Base-by-base conservation (phyloP, 805 yeast species). In the Yamadazyma olivae region DNA sequence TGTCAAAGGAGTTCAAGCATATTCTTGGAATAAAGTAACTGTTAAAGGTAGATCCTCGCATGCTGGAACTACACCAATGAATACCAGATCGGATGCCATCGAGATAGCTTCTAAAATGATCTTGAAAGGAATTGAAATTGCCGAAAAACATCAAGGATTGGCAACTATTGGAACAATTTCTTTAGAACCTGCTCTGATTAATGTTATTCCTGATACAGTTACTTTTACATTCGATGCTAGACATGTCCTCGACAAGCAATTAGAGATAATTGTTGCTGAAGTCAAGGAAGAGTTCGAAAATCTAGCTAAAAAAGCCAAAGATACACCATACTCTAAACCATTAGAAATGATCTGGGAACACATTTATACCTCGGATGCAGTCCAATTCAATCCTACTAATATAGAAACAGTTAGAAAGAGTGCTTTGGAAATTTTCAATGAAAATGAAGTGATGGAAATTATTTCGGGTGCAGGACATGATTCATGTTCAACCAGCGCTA, bases 21-120 rank as follows among this genome's bases (percentile, higher is more conserved):
- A 75, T 46, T 57, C 66, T 29, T 81, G 88, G 88, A 61, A 67
- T 36, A 74, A 70, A 30, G 64, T 77, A 15, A 64, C 58, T 12
- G 70, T 81, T 16, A 59, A 49, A 8, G 88, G 88, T 27, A 71
- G 67, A 45, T 82, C 83, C 3, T 79, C 78, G 34, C 88, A 81
- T 50, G 77, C 88, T 0, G 88, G 88, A 13, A 77, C 87, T 1
- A 81, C 87, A 0, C 87, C 87, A n/a, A 61, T 81, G 61, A 56
- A 60, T 22, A 64, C 72, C 33, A 67, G 87, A 48, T 64, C 72
- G 19, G 88, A 81, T 54, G 78, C 87, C 0, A 49, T 80, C 30
- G 60, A 77, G 9, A 72, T 79, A 2, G 74, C 81, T 6, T 61
- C 84, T 2, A 66, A 65, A 39, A 71, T 81, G 67, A 73, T 80